phyloP scores from a whole-genome alignment of 1,284 basidiomycete species.

The Somion occarium region DNA sequence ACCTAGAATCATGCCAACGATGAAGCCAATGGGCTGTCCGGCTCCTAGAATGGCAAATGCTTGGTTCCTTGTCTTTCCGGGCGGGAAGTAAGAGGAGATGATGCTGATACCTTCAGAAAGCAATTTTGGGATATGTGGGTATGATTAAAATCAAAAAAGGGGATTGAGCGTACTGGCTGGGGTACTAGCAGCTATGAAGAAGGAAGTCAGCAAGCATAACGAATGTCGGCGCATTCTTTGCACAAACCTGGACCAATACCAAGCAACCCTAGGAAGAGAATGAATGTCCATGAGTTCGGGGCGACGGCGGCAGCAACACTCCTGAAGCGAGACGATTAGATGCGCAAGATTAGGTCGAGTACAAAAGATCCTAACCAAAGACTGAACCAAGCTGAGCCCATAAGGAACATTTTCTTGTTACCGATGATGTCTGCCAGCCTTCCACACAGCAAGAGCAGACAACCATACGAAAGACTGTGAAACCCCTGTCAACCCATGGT shows the following conservation, averaged over 20 bases:
- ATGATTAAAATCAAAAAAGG: no score
- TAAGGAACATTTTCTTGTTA: conserved; percentile 31
- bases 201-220: neutral
- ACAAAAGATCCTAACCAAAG: conserved; percentile 22
- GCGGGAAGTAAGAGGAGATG: conserved; percentile 22
- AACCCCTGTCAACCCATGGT: no score
- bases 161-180: conserved; percentile 19
- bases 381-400: conserved; percentile 29
- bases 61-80: conserved; percentile 23
- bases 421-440: conserved; percentile 37
- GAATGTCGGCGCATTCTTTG: neutral
- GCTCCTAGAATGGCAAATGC: conserved; percentile 30
- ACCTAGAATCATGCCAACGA: conserved; percentile 31
- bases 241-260: conserved; percentile 26
- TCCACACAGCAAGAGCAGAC: conserved; percentile 29
- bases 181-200: conserved; percentile 21
- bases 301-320: conserved; percentile 28
- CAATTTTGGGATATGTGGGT: no score
- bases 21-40: conserved; percentile 31
- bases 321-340: conserved; percentile 15
- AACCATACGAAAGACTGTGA: conserved; percentile 28
- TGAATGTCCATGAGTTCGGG: conserved; percentile 23
- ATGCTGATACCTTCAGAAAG: conserved; percentile 21
- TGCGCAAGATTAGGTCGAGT: neutral
- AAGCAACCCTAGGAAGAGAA: conserved; percentile 28